Percentiles rank a stretch among this genome's conserved stretches.
Evolutionary conservation across 129 eudicot genomes (phyloP).

Genomic region (Scalesia atractyloides): DNA sequence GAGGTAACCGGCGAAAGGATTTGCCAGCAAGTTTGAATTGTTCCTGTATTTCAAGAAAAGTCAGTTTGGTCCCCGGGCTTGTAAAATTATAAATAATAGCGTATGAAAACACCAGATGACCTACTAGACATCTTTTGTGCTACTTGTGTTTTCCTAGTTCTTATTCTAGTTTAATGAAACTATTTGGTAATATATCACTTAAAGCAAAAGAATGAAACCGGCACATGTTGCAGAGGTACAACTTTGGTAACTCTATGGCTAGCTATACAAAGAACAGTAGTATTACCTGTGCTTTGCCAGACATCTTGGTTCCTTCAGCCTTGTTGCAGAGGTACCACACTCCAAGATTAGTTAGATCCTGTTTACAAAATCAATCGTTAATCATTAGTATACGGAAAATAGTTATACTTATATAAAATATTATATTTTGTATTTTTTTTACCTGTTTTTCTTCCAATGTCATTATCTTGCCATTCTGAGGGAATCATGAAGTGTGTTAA

Average conservation of each 20-base stretch:
- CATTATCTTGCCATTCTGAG: slow-evolving; percentile 78
- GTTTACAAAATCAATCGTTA: slow-evolving; percentile 18
- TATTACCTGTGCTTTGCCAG: slow-evolving; percentile 36
- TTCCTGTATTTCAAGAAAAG: slow-evolving; percentile 33
- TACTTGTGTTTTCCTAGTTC: neutral
- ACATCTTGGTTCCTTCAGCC: slow-evolving; percentile 48
- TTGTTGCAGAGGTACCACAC: slow-evolving; percentile 53
- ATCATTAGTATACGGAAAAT: slow-evolving; percentile 19
- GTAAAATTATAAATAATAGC: too few species aligned
- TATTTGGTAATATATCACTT: neutral
- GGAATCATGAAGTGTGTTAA: neutral
- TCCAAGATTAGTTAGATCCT: slow-evolving; percentile 61
- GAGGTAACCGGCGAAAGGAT: slow-evolving; percentile 38
- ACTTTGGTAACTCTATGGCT: neutral
- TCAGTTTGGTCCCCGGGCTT: too few species aligned
- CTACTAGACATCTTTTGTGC: slow-evolving; percentile 4
- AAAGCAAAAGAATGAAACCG: neutral
- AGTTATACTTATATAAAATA: neutral
- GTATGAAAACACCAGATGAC: neutral
- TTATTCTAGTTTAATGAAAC: neutral
- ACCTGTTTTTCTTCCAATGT: slow-evolving; percentile 88
- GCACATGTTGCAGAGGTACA: too few species aligned
- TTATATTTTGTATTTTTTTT: slow-evolving; percentile 5
- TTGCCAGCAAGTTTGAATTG: slow-evolving; percentile 41
- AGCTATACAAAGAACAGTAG: slow-evolving; percentile 3